A percentile compares a stretch with the other conserved stretches of the same genome.
Conservation (phyloP, 306 rosid species). For the Dalbergia oliveri region DNA sequence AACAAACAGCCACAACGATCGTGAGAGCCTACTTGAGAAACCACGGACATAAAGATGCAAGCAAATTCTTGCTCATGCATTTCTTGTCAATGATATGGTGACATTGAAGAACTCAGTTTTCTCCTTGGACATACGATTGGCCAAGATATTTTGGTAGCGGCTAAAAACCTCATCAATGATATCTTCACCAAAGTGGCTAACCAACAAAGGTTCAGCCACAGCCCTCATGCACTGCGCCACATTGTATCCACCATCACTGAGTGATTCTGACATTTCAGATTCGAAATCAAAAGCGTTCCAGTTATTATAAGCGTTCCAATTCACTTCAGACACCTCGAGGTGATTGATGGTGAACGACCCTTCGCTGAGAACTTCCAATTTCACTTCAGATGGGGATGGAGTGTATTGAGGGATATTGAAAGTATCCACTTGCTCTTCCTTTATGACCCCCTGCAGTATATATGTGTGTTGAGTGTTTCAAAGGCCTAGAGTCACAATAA, state of each 20-base stretch:
- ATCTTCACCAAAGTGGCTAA: conserved; percentile 55
- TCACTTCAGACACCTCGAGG: conserved; percentile 44
- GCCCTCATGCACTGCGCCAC: conserved; percentile 55
- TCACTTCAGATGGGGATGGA: conserved; percentile 56
- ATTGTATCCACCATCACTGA: conserved; percentile 38
- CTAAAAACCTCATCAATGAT: conserved; percentile 55
- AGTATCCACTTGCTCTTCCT: conserved; percentile 49
- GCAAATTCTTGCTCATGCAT: neutral
- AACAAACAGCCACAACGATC: neutral
- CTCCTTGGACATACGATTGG: conserved; percentile 52
- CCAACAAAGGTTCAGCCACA: conserved; percentile 51
- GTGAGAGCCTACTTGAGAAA: neutral
- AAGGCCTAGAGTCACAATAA: too few species aligned
- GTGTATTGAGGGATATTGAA: conserved; percentile 59
- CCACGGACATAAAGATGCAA: neutral
- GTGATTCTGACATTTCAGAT: neutral
- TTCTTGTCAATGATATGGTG: conserved; percentile 32
- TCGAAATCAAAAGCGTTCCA: neutral
- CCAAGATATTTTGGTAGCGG: conserved; percentile 39
- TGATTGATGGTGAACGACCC: conserved; percentile 47
- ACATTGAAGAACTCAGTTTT: conserved; percentile 43
- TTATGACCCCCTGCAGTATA: conserved; percentile 40
- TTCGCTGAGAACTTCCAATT: conserved; percentile 46
- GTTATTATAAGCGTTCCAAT: too few species aligned
- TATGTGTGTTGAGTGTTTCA: too few species aligned